Conservation (phyloP, 225 moss, liverwort and hornwort species). For the Anthoceros angustus region DNA sequence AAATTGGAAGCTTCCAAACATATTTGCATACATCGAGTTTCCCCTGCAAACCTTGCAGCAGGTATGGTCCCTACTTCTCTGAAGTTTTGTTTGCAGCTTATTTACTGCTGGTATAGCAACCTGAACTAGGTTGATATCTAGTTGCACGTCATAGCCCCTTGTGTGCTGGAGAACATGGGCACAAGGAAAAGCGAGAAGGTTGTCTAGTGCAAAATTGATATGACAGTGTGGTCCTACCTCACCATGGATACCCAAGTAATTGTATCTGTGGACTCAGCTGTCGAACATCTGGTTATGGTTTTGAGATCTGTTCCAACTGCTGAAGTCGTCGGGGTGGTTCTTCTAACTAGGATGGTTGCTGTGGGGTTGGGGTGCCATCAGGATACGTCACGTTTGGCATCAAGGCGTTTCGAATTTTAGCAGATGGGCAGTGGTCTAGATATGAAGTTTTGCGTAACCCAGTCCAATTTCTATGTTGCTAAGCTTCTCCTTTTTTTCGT, state of each 20-base stretch:
- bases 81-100: not conserved
- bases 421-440: no score
- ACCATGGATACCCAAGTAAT: not conserved
- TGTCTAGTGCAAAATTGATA: not conserved
- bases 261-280: not conserved
- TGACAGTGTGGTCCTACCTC: not conserved
- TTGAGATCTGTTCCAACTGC: not conserved
- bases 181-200: constrained; percentile 5
- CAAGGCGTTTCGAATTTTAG: no score
- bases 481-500: no score
- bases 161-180: not conserved
- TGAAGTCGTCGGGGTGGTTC: no score
- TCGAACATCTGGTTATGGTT: not conserved
- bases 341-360: no score
- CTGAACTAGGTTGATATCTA: not conserved
- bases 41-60: not conserved
- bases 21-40: not conserved
- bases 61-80: not conserved
- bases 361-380: no score
- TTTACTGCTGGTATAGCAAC: not conserved
- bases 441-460: no score
- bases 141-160: not conserved
- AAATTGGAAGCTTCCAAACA: not conserved
- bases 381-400: no score
- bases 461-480: no score